A percentile compares a stretch with the other conserved stretches of the same genome.
These are phyloP conservation scores for Erigeron philadelphicus DNA, from an alignment of 140 eudicot genomes.

Conservation along the genomic window DNA sequence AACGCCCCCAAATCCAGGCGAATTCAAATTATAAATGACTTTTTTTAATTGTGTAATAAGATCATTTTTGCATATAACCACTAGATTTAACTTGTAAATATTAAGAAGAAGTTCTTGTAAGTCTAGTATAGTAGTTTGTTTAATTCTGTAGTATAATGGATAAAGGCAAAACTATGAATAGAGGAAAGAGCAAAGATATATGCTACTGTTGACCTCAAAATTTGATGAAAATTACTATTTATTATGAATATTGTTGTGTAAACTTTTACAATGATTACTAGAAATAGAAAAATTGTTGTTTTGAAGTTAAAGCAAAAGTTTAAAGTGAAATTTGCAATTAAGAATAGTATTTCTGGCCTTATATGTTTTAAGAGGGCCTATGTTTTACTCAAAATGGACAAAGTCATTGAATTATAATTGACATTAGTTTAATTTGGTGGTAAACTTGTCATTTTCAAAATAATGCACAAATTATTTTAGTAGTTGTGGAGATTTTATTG, in stretches of 20 bases:
- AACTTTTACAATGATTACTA: conserved; percentile 8
- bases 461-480: conserved; percentile 20
- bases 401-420: conserved; percentile 19
- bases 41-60: too few species aligned
- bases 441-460: conserved; percentile 36
- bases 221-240: conserved; percentile 11
- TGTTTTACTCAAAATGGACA: conserved; percentile 22
- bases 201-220: conserved; percentile 9
- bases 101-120: neutral
- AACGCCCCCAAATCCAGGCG: too few species aligned
- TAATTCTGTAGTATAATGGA: neutral
- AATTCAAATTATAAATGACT: too few species aligned
- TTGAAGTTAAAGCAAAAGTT: conserved; percentile 14
- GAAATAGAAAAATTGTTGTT: conserved; percentile 16
- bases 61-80: neutral
- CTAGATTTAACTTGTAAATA: conserved; percentile 9
- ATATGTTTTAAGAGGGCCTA: conserved; percentile 13
- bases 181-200: conserved; percentile 17
- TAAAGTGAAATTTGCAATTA: neutral
- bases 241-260: conserved; percentile 1
- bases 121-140: neutral
- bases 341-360: conserved; percentile 8
- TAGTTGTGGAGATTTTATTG: conserved; percentile 25
- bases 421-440: conserved; percentile 28
- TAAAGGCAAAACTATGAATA: conserved; percentile 19